These are phyloP conservation scores for Fusarium ramigenum DNA, from an alignment of 2,329 filamentous ascomycete species.

Conservation along the genomic window DNA sequence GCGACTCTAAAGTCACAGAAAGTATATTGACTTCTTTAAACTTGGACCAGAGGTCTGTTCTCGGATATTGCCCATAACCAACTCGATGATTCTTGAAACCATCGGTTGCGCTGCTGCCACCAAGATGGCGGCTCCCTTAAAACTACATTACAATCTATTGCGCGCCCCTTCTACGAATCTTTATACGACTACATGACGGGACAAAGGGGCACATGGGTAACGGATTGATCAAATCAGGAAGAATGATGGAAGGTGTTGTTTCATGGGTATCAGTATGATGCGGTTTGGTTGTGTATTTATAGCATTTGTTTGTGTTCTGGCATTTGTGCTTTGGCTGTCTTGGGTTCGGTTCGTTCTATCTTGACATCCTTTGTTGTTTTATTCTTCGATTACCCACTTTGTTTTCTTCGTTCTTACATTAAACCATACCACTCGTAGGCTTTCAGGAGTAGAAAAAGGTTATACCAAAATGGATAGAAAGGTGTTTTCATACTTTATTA, in stretches of 20 bases:
- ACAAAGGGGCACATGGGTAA: conserved; percentile 21
- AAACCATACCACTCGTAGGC: conserved; percentile 42
- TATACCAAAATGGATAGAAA: conserved; percentile 45
- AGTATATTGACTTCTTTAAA: neutral
- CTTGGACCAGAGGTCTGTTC: neutral
- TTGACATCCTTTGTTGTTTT: conserved; percentile 7
- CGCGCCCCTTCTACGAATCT: conserved; percentile 9
- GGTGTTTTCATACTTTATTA: conserved; percentile 31
- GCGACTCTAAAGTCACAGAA: neutral
- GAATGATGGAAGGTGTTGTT: conserved; percentile 29
- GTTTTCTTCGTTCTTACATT: conserved; percentile 28
- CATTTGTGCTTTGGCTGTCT: neutral
- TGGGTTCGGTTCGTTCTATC: neutral
- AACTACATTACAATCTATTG: conserved; percentile 17
- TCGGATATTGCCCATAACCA: neutral
- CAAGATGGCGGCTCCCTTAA: neutral
- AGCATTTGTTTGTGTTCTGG: conserved; percentile 13
- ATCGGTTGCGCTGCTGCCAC: neutral
- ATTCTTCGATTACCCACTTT: conserved; percentile 26
- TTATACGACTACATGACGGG: conserved; percentile 32
- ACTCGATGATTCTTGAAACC: neutral
- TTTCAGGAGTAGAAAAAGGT: conserved; percentile 43
- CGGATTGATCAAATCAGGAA: conserved; percentile 17
- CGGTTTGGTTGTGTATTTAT: conserved; percentile 32
- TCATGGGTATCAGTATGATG: conserved; percentile 21